Base-by-base conservation (phyloP, 129 eudicot genomes). In the Flaveria bidentis region DNA sequence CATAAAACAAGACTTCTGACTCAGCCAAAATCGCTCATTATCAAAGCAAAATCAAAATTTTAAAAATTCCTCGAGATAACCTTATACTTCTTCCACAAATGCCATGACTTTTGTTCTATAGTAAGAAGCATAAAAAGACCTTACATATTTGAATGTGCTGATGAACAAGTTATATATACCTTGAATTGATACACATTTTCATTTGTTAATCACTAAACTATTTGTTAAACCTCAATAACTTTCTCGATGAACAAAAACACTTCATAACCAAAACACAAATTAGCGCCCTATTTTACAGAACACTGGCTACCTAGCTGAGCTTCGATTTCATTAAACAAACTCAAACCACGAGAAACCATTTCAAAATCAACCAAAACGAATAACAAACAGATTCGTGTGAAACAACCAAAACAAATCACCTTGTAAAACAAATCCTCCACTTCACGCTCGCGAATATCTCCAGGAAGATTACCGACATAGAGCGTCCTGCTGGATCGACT, bases 361-460 rank as follows among this genome's bases (percentile, higher is more conserved):
- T 72, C 64, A 42, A n/a, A 61, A 18, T 55, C 68, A 4, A 39
- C 8, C 53, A 53, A 56, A 25, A 12, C 5, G 20, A 64, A 25
- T 13, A 30, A 33, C 22, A 13, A 64, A 20, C 9, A 71, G 13
- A 61, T 22, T 30, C 0, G 14, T 2, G 6, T 9, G 10, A 33
- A 72, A 63, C 3, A 72, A 63, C 3, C 20, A 60, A 78, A 78
- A 13, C 17, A 39, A 30, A 4, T 26, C 25, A 92, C 97, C 97
- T 92, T 92, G 87, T 86, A 89, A 78, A 92, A 92, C 81, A 92
- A 62, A 86, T 92, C 97, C 69, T 92, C 96, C 25, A 92, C 93
- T 80, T 92, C 97, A n/a, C 91, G 89, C 90, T 92, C 96, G 10
- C 97, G 97, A 78, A 89, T 86, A 74, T 92, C 97, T 6, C 97